phyloP scores from a whole-genome alignment of 257 asterid genomes.

The Nicotiana obtusifolia region DNA sequence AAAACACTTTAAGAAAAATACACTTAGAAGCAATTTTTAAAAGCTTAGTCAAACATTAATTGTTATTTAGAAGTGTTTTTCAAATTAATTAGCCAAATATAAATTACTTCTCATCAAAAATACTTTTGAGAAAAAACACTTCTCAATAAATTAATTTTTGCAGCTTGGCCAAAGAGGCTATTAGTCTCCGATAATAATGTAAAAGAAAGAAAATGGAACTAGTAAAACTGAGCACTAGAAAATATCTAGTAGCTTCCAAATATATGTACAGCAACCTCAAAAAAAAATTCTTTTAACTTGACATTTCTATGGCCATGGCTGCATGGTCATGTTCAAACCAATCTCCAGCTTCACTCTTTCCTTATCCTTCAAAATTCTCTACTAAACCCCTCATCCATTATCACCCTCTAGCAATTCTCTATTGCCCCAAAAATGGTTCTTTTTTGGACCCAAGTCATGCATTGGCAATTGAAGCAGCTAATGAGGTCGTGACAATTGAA shows the following conservation, averaged over 20 bases:
- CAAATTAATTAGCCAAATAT: no score
- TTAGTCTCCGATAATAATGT: no score
- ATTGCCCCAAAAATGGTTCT: constrained; percentile 8
- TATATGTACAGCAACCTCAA: not conserved
- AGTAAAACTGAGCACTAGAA: not conserved
- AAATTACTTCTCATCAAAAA: no score
- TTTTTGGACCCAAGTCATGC: constrained; percentile 25
- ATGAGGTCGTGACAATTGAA: not conserved
- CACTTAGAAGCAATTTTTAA: no score
- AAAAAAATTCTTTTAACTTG: not conserved
- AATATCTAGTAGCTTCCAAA: not conserved
- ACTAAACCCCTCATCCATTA: constrained; percentile 3
- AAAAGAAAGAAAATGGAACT: not conserved
- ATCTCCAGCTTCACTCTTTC: constrained; percentile 16
- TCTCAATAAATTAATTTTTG: no score
- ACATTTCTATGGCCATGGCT: constrained; percentile 24
- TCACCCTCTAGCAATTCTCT: not conserved
- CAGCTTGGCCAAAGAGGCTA: no score
- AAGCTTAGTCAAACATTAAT: no score
- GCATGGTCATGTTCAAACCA: constrained; percentile 20
- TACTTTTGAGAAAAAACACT: no score
- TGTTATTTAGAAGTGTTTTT: no score
- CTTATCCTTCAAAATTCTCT: constrained; percentile 16
- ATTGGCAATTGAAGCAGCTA: constrained; percentile 12
- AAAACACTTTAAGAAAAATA: no score